Base-by-base conservation (phyloP, 345 rosid species). In the Psidium guajava region DNA sequence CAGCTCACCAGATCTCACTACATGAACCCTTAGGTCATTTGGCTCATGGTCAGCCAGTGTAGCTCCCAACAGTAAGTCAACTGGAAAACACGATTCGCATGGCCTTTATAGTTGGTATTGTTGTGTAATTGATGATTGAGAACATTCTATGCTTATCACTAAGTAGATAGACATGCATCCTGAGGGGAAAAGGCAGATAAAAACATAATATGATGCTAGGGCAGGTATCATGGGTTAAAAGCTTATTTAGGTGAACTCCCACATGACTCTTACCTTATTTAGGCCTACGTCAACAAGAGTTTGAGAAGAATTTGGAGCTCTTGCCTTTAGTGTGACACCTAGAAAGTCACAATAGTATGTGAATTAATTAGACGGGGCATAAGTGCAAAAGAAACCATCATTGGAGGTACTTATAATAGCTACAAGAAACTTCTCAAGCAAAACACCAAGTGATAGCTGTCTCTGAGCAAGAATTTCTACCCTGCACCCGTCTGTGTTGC, bases 201-300 rank as follows among this genome's bases (percentile, higher is more conserved):
- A 69, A 25, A 69, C 36, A 51, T 24, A 81, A 81, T 47, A 81
- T 2, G 54, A 44, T 3, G 5, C 18, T 28, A 82, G 22, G 22
- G 59, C 18, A 82, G n/a, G 47, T 28, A 36, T 20, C 52, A 36
- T 18, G 27, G 73, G 55, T 81, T 25, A 81, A 81, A 81, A 50
- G 47, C 27, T 27, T 69, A 80, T 28, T 44, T 24, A 64, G n/a
- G 42, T 36, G 73, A 6, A 22, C 54, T 40, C 87, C 53, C 81
- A 87, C 56, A 57, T 53, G 58, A 50, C 44, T 69, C 3, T 90
- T 90, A 94, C 99, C 98, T 96, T 94, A 87, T 89, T 93, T 89
- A 97, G 89, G 84, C 99, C 99, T 54, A 97, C 99, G 85, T 97
- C 98, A 69, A 96, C 98, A 85, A 93, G 81, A 11, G 96, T 94